Percentiles rank a stretch among this genome's conserved stretches.
Conservation (phyloP, 2,329 filamentous ascomycete species). For the Cladosporium cucumerinum region DNA sequence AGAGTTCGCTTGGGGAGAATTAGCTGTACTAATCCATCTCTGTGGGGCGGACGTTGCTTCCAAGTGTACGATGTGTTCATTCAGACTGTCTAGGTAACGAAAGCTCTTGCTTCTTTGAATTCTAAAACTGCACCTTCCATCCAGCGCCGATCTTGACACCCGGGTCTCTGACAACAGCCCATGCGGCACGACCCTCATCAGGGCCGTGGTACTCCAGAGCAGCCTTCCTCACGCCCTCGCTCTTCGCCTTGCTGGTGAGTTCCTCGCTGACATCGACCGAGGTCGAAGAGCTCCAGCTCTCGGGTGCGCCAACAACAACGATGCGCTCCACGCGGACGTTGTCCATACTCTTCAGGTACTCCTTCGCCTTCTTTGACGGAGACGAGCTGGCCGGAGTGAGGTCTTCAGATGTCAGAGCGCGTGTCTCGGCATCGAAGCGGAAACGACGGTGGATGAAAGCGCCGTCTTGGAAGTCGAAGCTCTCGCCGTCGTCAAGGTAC, state of each 20-base stretch:
- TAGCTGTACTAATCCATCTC: background rate
- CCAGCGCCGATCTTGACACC: slow-evolving; percentile 59
- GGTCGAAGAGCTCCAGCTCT: slow-evolving; percentile 64
- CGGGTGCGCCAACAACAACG: slow-evolving; percentile 75
- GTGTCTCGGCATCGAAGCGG: slow-evolving; percentile 54
- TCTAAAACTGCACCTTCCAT: slow-evolving; percentile 59
- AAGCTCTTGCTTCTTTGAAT: background rate
- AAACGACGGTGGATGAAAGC: slow-evolving; percentile 87
- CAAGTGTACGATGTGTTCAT: background rate
- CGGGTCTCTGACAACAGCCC: slow-evolving; percentile 63
- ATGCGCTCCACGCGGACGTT: slow-evolving; percentile 79
- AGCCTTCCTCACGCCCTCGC: slow-evolving; percentile 43
- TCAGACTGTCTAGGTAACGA: background rate
- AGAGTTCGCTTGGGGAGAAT: background rate
- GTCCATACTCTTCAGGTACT: slow-evolving; percentile 76
- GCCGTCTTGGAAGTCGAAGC: slow-evolving; percentile 80
- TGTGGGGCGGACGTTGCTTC: background rate
- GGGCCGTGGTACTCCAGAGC: slow-evolving; percentile 58
- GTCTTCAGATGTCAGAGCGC: slow-evolving; percentile 66
- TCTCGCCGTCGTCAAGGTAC: slow-evolving; percentile 91
- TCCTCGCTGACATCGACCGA: slow-evolving; percentile 64
- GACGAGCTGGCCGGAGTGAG: slow-evolving; percentile 46
- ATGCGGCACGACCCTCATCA: slow-evolving; percentile 55
- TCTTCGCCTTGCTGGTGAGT: slow-evolving; percentile 43
- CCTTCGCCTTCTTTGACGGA: slow-evolving; percentile 61